Base-by-base conservation (phyloP, 2,329 filamentous ascomycete species). In the Neofusicoccum parvum region DNA sequence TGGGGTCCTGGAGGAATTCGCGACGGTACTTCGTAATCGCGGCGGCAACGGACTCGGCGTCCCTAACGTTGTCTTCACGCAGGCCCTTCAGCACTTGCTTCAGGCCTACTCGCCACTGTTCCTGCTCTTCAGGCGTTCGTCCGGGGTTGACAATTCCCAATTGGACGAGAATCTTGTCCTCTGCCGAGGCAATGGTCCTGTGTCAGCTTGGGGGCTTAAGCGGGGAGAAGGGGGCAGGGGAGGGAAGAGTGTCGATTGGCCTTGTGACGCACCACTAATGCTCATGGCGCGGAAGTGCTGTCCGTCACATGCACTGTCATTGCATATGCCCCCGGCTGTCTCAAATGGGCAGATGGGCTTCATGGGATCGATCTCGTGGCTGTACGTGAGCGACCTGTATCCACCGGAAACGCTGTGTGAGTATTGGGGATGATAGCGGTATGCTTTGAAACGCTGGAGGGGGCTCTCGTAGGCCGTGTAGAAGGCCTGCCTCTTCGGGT, bases 371-470 rank as follows among this genome's bases (percentile, higher is more conserved):
- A 99, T 96, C 71, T 89, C 90, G 79, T 96, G 92, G 80, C 92
- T 97, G 80, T 94, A 98, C 49, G 94, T 98, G 81, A 96, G 84
- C 69, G 95, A 98, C 74, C 90, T 89, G 74, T 93, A 90, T 49
- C 94, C 94, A 68, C 89, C 90, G 65, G 87, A 76, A 65, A 97
- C 88, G 65, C 87, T 82, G 58, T 90, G 78, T 69, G 83, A 81
- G 79, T 89, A 98, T 60, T 86, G 83, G 37, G 92, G 92, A 75
- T 98, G 94, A 75, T 94, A 97, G 71, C 94, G 92, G 79, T 92
- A 99, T 43, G 92, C 90, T 76, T 88, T 92, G 78, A 98, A 97
- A 71, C 87, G 86, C 70, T 87, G 88, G 67, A 99, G 83, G 37
- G 93, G 91, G 74, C 92, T 96, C 74, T 91, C 85, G 79, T 99